A percentile compares a stretch with the other conserved stretches of the same genome.
Evolutionary conservation across 139 green algal species (phyloP).

Genomic region (Chlamydomonas eustigma): DNA sequence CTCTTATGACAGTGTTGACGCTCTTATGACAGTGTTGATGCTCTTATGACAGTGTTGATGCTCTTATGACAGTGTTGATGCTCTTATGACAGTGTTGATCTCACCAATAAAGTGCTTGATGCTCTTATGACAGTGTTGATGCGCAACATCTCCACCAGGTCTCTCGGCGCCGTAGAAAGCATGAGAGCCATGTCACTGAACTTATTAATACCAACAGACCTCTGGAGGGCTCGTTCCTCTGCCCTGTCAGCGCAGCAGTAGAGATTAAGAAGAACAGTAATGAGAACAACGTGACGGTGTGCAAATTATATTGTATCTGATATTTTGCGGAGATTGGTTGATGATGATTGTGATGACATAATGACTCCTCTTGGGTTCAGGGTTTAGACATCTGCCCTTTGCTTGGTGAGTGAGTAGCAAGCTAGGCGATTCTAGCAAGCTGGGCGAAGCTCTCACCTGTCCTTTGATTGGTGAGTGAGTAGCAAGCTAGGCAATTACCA

Average conservation of each 20-base stretch:
- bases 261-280: too few relatives aligned
- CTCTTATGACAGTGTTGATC: too few relatives aligned
- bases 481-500: neutral
- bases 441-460: neutral
- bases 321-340: too few relatives aligned
- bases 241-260: too few relatives aligned
- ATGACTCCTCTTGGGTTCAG: too few relatives aligned
- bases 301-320: too few relatives aligned
- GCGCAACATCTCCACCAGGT: constrained; percentile 56
- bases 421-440: neutral
- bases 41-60: too few relatives aligned
- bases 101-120: neutral
- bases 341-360: too few relatives aligned
- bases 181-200: constrained; percentile 57
- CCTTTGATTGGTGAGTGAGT: neutral
- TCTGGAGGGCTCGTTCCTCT: constrained; percentile 42
- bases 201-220: constrained; percentile 35
- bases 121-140: constrained; percentile 35
- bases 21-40: too few relatives aligned
- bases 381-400: neutral
- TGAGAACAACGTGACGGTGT: too few relatives aligned
- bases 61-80: too few relatives aligned
- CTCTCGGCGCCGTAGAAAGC: constrained; percentile 31
- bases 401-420: neutral
- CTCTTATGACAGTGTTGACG: too few relatives aligned